Base-by-base conservation (phyloP, 768 basidiomycete species). In the Collybiopsis luxurians region DNA sequence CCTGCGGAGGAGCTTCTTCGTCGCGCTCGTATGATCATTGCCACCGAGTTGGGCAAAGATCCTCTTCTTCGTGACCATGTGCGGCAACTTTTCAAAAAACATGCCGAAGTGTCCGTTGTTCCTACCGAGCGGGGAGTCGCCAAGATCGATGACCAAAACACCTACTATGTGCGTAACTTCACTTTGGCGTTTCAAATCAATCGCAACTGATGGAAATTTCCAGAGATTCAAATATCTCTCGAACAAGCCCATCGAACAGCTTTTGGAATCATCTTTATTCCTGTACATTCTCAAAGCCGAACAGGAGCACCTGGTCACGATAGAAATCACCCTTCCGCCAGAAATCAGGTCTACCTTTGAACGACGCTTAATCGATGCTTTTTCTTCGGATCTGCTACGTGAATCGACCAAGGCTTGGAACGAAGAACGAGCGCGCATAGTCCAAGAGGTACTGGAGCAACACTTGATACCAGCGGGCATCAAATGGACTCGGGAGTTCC, bases 151-250 rank as follows among this genome's bases (percentile, higher is more conserved):
- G 86, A 90, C 60, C 80, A 83, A 55, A 84, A 89, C 69, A 79
- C 79, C 3, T 89, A 86, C 67, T 90, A 79, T 60, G 89, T 90
- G 67, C 56, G 89, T 77, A 27, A 43, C 27, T 19, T 55, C 21
- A 17, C 17, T n/a, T n/a, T 48, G 12, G 27, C 12, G 46, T 24
- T 47, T 52, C 12, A 1, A 46, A 40, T 30, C 27, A 40, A 24
- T 38, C 39, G 43, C 44, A 34, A 39, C 59, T 24, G 48, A 58
- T 60, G 12, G 55, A 5, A 31, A 57, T 26, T 59, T 47, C 10
- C 64, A 99, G 96, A 87, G 84, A 64, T 98, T 98, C 82, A 98
- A 98, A 78, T 98, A 98, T 73, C 80, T 98, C 27, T 75, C 79
- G 26, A 79, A 88, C 59, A 98, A 97, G 66, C 85, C 83, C 24